A percentile compares a stretch with the other conserved stretches of the same genome.
These are phyloP conservation scores for Cichorium intybus DNA, from an alignment of 140 eudicot genomes.

Conservation along the genomic window DNA sequence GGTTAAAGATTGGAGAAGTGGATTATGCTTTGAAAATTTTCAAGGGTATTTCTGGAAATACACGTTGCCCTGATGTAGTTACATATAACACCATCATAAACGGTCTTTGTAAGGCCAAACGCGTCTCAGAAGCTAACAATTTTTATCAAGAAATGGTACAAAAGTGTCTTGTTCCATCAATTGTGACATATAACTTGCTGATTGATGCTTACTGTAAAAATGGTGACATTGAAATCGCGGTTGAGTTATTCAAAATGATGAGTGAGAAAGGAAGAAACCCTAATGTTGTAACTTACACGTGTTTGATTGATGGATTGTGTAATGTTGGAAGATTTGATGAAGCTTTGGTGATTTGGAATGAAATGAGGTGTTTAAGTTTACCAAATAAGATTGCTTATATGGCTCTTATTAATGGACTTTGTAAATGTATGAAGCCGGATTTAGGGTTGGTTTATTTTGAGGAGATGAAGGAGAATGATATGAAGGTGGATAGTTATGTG, in stretches of 20 bases:
- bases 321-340: conserved; percentile 67
- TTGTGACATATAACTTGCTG: conserved; percentile 69
- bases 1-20: conserved; percentile 55
- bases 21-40: conserved; percentile 71
- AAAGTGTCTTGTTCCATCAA: conserved; percentile 69
- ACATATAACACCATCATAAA: conserved; percentile 66
- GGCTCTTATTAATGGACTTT: conserved; percentile 83
- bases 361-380: conserved; percentile 43
- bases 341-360: conserved; percentile 56
- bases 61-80: conserved; percentile 68
- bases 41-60: conserved; percentile 48
- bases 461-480: conserved; percentile 63
- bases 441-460: conserved; percentile 42
- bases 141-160: conserved; percentile 52
- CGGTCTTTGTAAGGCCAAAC: conserved; percentile 71
- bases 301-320: conserved; percentile 75
- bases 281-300: conserved; percentile 64
- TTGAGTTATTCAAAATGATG: conserved; percentile 48
- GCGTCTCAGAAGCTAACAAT: conserved; percentile 60
- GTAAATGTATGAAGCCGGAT: conserved; percentile 66
- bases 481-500: conserved; percentile 57
- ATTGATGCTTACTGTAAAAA: conserved; percentile 82
- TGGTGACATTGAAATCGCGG: conserved; percentile 59
- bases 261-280: conserved; percentile 55
- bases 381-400: conserved; percentile 70